phyloP scores from a whole-genome alignment of 495 filamentous ascomycete species.

The Filosporella fistucella region DNA sequence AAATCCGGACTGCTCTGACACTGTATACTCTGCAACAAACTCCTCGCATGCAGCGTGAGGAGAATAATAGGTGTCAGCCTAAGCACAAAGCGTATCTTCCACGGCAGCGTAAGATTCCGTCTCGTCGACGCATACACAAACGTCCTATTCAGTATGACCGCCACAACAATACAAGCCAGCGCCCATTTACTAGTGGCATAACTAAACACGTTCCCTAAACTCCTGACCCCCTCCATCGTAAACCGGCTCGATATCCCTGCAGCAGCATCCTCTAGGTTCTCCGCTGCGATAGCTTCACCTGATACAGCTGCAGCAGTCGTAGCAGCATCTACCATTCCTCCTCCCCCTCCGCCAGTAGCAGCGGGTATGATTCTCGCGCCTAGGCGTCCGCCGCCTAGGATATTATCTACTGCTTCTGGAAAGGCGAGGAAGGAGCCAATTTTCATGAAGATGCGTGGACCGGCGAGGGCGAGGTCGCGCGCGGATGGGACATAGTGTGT shows the following conservation, averaged over 20 bases:
- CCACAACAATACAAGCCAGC: slow-evolving; percentile 75
- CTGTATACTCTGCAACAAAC: slow-evolving; percentile 76
- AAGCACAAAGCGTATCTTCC: slow-evolving; percentile 66
- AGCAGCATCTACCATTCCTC: slow-evolving; percentile 15
- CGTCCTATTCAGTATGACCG: slow-evolving; percentile 85
- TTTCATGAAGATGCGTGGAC: slow-evolving; percentile 60
- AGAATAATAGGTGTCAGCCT: slow-evolving; percentile 74
- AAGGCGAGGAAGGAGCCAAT: slow-evolving; percentile 53
- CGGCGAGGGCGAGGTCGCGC: slow-evolving; percentile 51
- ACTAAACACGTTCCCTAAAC: slow-evolving; percentile 82
- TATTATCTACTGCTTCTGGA: slow-evolving; percentile 57
- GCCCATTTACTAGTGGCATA: slow-evolving; percentile 96
- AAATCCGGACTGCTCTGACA: slow-evolving; percentile 88
- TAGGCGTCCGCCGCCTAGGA: slow-evolving; percentile 37
- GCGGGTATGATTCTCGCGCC: slow-evolving; percentile 59
- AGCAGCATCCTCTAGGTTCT: slow-evolving; percentile 22
- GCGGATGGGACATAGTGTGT: slow-evolving; percentile 29
- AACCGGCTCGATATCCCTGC: slow-evolving; percentile 37
- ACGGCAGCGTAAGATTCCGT: slow-evolving; percentile 65
- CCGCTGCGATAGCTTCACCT: slow-evolving; percentile 25
- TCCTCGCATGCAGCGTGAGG: slow-evolving; percentile 61
- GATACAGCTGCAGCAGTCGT: slow-evolving; percentile 33
- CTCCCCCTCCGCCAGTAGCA: slow-evolving; percentile 35
- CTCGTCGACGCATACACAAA: slow-evolving; percentile 89
- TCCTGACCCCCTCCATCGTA: slow-evolving; percentile 44